Evolutionary conservation across 441 rosid genomes (phyloP), one percentile per base, ranked within the genome.

Genomic region (Corymbia calophylla): DNA sequence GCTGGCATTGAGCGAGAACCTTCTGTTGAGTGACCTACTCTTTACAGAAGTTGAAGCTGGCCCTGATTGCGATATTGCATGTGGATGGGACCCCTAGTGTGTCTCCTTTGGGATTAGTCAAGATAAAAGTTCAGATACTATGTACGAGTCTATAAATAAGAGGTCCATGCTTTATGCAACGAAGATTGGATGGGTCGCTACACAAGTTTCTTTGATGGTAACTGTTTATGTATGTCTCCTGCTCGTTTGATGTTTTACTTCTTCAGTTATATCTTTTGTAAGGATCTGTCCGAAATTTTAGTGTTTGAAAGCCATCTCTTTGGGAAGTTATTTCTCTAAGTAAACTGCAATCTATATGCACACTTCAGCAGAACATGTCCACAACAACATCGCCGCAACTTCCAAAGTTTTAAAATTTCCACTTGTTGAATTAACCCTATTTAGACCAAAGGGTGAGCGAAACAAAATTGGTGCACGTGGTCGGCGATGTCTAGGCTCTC

Each of bases 271-370:
- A 58, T 58, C 64, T 56, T 56, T 58, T 58, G 64, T 58, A 58
- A 58, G 64, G 64, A 25, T 58, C n/a, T 58, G 64, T 58, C 64
- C 14, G 3, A 58, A 25, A 25, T 25, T 6, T 5, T 25, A 29
- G 6, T 58, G 1, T 2, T 56, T 1, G 0, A 58, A 58, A 25
- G 64, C 64, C 25, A 25, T 58, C 64, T 0, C n/a, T 58, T 58
- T 0, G 64, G 64, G 0, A 58, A 0, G n/a, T 58, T 25, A 58
- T 58, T 58, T 58, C 64, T 25, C n/a, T 0, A 58, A 0, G n/a
- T 0, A 25, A 58, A 58, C 25, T 58, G n/a, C 64, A 58, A 25
- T 58, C 64, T 0, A 0, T 58, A 58, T 0, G 64, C 64, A 11
- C n/a, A 5, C 64, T 58, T 58, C 25, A 0, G 25, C 64, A 25